A percentile compares a stretch with the other conserved stretches of the same genome.
Evolutionary conservation across 208 protist species (phyloP).

Genomic region (Porcisia deanei): DNA sequence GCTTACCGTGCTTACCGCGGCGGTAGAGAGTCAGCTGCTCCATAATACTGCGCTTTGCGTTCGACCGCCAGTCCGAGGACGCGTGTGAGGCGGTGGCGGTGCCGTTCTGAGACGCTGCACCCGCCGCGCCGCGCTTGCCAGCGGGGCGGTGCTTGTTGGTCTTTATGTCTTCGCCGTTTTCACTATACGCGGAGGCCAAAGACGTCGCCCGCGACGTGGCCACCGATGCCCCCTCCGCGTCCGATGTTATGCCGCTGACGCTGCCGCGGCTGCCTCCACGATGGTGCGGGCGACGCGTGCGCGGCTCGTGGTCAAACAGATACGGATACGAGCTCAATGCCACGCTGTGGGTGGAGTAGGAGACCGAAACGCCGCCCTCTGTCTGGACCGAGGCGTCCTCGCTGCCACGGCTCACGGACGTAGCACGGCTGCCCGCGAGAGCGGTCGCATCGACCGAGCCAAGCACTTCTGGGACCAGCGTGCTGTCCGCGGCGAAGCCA

Average conservation of each 20-base stretch:
- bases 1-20: slow-evolving; percentile 48
- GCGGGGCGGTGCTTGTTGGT: background rate
- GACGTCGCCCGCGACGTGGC: slow-evolving; percentile 39
- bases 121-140: slow-evolving; percentile 1
- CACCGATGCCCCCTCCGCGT: slow-evolving; percentile 2
- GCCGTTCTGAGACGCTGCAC: background rate
- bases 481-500: slow-evolving; percentile 8
- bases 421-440: background rate
- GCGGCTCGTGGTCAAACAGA: slow-evolving; percentile 28
- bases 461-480: slow-evolving; percentile 13
- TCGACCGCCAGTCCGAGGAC: slow-evolving; percentile 52
- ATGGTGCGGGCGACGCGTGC: slow-evolving; percentile 14
- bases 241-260: slow-evolving; percentile 17
- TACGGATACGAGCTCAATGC: slow-evolving; percentile 35
- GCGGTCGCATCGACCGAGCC: slow-evolving; percentile 13
- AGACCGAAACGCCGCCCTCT: slow-evolving; percentile 26
- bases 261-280: slow-evolving; percentile 11
- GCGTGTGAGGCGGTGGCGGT: background rate
- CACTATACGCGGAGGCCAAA: slow-evolving; percentile 35
- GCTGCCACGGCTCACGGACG: background rate
- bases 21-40: slow-evolving; percentile 79
- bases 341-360: slow-evolving; percentile 23
- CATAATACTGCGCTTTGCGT: slow-evolving; percentile 80
- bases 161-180: slow-evolving; percentile 28
- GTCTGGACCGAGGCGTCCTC: slow-evolving; percentile 12